Base-by-base conservation (phyloP, 768 basidiomycete genomes). In the Infundibulicybe gibba region DNA sequence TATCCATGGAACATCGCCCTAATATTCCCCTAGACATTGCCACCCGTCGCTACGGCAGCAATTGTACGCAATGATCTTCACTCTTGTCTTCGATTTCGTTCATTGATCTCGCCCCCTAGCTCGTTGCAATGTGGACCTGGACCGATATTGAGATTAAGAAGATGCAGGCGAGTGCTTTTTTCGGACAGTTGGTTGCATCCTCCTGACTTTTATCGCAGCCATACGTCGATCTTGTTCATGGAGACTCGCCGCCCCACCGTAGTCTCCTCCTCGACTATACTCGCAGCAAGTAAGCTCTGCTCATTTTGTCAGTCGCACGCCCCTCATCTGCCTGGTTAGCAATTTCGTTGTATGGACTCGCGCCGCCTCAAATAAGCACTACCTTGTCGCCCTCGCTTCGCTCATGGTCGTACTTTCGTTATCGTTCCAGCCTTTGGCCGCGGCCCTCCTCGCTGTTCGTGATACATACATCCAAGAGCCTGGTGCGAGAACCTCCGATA, bases 201-300 rank as follows among this genome's bases (percentile, higher is more conserved):
- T 25, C 19, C 33, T 42, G 40, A 37, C 13, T 42, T 44, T 4
- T 9, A 33, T 38, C 37, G 5, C 35, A 80, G 76, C 80, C 80
- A 6, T 81, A 80, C 54, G 71, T 81, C 17, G 78, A 80, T 49
- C 72, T 80, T 10, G 75, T 76, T 2, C 75, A 76, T 41, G 80
- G 80, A 1, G 70, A 79, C 48, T 72, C 79, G 1, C 74, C 76
- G 0, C 70, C 80, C 6, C 65, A 78, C 45, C 69, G 71, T 6
- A 77, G 76, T 60, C 60, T 80, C 12, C 60, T 81, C 11, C 58
- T 81, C 30, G 80, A 81, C 57, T 80, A 81, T 48, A 79, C 77
- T 0, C 68, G 75, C 16, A 63, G 64, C n/a, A 79, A 74, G 77
- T 76, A 43, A 10, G 64, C 53, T 32, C 30, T 25, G 10, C 12